phyloP scores from a whole-genome alignment of 805 yeast species.

The Hanseniaspora lachancei region DNA sequence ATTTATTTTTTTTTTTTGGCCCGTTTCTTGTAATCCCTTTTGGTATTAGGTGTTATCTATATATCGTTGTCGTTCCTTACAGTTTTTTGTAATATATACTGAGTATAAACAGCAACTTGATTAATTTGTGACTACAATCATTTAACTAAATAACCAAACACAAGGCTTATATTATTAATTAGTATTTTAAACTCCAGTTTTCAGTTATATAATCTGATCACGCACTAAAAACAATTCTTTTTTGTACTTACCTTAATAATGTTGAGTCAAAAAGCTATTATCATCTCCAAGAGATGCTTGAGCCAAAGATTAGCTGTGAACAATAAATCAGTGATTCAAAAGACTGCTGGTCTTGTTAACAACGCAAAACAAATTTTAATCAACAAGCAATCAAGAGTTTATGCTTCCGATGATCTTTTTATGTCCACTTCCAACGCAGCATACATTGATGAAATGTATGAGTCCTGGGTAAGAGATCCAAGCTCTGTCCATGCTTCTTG shows the following conservation, averaged over 20 bases:
- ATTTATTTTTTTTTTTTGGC: background rate
- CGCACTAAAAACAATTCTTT: too few species aligned
- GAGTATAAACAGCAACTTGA: background rate
- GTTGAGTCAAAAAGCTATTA: conserved; percentile 8
- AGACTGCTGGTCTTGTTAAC: background rate
- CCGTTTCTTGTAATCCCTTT: background rate
- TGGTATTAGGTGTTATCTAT: background rate
- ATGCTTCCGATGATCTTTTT: conserved; percentile 45
- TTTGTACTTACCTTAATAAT: background rate
- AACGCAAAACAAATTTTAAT: background rate
- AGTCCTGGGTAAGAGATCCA: conserved; percentile 87
- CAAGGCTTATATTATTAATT: background rate
- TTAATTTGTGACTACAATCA: too few species aligned
- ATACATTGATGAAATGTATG: conserved; percentile 96
- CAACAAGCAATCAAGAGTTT: background rate
- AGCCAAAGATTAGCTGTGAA: background rate
- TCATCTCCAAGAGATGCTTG: conserved; percentile 1
- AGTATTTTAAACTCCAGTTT: background rate
- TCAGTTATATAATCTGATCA: too few species aligned
- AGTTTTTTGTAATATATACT: background rate
- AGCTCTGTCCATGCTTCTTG: conserved; percentile 85
- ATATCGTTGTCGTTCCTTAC: background rate
- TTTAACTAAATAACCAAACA: too few species aligned
- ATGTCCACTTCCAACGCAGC: conserved; percentile 73
- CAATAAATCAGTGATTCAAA: background rate